These are phyloP conservation scores for Cercophora newfieldiana DNA, from an alignment of 495 filamentous ascomycete genomes.

Conservation along the genomic window DNA sequence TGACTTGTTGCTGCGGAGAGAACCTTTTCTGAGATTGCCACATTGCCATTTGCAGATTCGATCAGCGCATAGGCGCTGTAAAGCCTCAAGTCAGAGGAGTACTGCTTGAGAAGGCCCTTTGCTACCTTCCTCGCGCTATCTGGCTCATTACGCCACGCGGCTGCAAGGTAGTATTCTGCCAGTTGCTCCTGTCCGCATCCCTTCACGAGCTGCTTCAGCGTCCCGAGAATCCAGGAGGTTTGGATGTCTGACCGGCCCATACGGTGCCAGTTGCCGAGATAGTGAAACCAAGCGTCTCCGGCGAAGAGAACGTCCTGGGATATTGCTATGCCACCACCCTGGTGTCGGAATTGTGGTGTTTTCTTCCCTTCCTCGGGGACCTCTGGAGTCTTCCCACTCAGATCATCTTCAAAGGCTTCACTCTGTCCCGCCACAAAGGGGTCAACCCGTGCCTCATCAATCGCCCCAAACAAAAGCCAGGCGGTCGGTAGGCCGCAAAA, in stretches of 20 bases:
- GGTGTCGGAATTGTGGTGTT: conserved; percentile 38
- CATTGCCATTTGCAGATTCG: conserved; percentile 60
- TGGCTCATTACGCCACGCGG: conserved; percentile 61
- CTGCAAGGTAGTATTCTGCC: conserved; percentile 70
- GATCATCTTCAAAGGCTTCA: conserved; percentile 13
- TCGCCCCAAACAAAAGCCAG: conserved; percentile 17
- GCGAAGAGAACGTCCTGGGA: conserved; percentile 43
- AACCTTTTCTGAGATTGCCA: conserved; percentile 59
- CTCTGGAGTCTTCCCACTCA: neutral
- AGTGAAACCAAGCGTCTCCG: conserved; percentile 39
- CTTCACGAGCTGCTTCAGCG: conserved; percentile 57
- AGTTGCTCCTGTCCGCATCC: conserved; percentile 49
- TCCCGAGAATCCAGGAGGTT: conserved; percentile 50
- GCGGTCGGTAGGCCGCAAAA: conserved; percentile 70
- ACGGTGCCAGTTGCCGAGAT: conserved; percentile 28
- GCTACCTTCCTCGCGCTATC: conserved; percentile 65
- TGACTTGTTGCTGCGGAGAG: conserved; percentile 55
- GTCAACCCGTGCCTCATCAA: conserved; percentile 32
- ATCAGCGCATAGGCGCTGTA: conserved; percentile 80
- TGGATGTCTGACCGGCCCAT: conserved; percentile 30
- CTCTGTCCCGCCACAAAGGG: conserved; percentile 34
- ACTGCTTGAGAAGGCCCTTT: conserved; percentile 68
- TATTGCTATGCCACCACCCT: conserved; percentile 33
- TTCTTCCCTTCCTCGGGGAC: conserved; percentile 23
- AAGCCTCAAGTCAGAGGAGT: conserved; percentile 62